Evolutionary conservation across 257 asterid species (phyloP), one percentile per base, ranked within the genome.

Genomic region (Hygrophila difformis): DNA sequence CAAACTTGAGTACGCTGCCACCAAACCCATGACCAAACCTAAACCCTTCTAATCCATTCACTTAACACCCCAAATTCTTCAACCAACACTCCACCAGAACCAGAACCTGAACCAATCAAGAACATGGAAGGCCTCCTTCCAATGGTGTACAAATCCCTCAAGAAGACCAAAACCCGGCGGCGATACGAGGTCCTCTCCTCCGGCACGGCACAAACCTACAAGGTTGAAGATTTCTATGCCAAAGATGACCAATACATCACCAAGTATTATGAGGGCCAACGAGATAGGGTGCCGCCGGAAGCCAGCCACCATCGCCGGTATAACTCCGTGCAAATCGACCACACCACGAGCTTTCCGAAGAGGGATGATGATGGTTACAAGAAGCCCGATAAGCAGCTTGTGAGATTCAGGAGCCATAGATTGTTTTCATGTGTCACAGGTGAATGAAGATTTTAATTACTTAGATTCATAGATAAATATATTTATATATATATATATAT

Each of bases 101-200:
- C n/a, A n/a, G n/a, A n/a, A n/a, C n/a, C n/a, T n/a, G n/a, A n/a
- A n/a, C n/a, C n/a, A n/a, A n/a, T n/a, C n/a, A n/a, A n/a, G n/a
- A n/a, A n/a, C n/a, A 82, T 86, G 96, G 94, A 86, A 61, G 96
- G 96, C 34, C 63, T 82, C 1, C 64, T 86, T 46, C 96, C 96
- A 4, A 55, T 77, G 68, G 80, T 86, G 1, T 79, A 44, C 77
- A 69, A 40, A 59, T 72, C 79, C 13, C 54, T 86, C 52, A 69
- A 66, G 78, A 77, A 49, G 64, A 74, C n/a, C 52, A 75, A 26
- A 67, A 63, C 34, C 41, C 81, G 81, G 36, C 57, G 77, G 12
- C 55, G 47, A 22, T 86, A 86, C 45, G 70, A 82, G 37, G 59
- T 69, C 44, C 84, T 86, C 34, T 77, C 94, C 11, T 53, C 79